These are phyloP conservation scores for Schwanniomyces pseudopolymorphus DNA, from an alignment of 805 yeast genomes.

Conservation along the genomic window DNA sequence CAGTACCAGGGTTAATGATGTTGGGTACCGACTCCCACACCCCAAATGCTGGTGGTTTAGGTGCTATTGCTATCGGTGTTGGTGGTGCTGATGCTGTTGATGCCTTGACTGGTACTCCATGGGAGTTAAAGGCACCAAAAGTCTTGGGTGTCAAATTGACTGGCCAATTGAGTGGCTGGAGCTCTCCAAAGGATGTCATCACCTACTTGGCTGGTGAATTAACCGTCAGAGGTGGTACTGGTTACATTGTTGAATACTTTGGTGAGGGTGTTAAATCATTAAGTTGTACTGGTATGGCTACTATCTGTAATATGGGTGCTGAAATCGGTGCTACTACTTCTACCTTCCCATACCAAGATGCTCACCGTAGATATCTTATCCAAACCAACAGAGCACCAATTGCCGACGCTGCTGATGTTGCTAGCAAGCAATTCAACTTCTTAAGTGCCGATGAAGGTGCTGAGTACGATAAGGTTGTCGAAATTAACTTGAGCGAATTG, in stretches of 20 bases:
- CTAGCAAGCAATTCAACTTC: slow-evolving; percentile 56
- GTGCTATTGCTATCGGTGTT: slow-evolving; percentile 98
- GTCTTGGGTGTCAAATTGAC: slow-evolving; percentile 90
- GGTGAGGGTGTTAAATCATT: slow-evolving; percentile 90
- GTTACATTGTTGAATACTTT: slow-evolving; percentile 92
- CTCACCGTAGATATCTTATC: slow-evolving; percentile 72
- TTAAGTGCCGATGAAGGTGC: slow-evolving; percentile 85
- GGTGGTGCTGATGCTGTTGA: slow-evolving; percentile 99
- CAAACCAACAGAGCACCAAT: slow-evolving; percentile 85
- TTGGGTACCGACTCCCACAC: slow-evolving; percentile 98
- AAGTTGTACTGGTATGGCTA: slow-evolving; percentile 98
- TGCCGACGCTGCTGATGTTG: slow-evolving; percentile 74
- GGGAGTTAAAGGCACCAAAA: slow-evolving; percentile 99
- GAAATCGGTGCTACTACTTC: slow-evolving; percentile 99
- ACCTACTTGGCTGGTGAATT: slow-evolving; percentile 86
- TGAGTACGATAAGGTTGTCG: slow-evolving; percentile 88
- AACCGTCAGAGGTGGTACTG: slow-evolving; percentile 98
- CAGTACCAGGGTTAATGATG: slow-evolving; percentile 96
- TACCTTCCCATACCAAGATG: slow-evolving; percentile 88
- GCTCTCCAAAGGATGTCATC: slow-evolving; percentile 96
- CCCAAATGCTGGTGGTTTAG: slow-evolving; percentile 98
- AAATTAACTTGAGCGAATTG: slow-evolving; percentile 78
- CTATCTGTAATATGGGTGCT: slow-evolving; percentile 99
- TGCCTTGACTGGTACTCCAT: slow-evolving; percentile 93
- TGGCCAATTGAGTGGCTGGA: slow-evolving; percentile 89